A percentile compares a stretch with the other conserved stretches of the same genome.
Evolutionary conservation across 306 rosid species (phyloP).

Genomic region (Cicer yamashitae): DNA sequence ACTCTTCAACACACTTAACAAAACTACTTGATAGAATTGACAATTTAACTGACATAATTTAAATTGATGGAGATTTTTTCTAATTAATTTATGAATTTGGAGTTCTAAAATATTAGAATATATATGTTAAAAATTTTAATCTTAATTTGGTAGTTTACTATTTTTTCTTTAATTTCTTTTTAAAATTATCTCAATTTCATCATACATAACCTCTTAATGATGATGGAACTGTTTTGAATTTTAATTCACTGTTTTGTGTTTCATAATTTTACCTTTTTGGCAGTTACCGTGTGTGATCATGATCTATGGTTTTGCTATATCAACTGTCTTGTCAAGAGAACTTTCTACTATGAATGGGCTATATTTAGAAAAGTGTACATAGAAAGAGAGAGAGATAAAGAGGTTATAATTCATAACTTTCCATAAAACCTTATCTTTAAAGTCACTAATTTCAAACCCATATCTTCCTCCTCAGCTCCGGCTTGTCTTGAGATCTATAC

Average conservation of each 20-base stretch:
- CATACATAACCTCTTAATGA: neutral
- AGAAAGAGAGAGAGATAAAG: constrained; percentile 35
- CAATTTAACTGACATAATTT: too few species aligned
- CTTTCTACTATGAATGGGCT: constrained; percentile 40
- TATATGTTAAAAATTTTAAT: too few species aligned
- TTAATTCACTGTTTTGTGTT: neutral
- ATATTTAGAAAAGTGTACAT: constrained; percentile 19
- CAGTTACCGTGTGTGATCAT: constrained; percentile 20
- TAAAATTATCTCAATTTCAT: neutral
- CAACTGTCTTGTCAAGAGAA: constrained; percentile 42
- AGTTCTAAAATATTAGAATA: too few species aligned
- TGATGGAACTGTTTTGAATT: neutral
- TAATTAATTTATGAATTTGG: too few species aligned
- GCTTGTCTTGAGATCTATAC: constrained; percentile 28
- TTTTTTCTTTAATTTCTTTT: neutral
- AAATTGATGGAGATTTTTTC: too few species aligned
- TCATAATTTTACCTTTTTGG: constrained; percentile 6
- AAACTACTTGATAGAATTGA: too few species aligned
- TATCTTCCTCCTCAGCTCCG: constrained; percentile 42
- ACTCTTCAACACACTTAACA: too few species aligned
- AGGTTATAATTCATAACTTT: constrained; percentile 19
- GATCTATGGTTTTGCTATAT: constrained; percentile 44
- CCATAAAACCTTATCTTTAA: constrained; percentile 42
- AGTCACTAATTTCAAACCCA: constrained; percentile 45
- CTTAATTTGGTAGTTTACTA: too few species aligned